Evolutionary conservation across 768 basidiomycete species (phyloP), one percentile per base, ranked within the genome.

Genomic region (Psilocybe subaeruginosa): DNA sequence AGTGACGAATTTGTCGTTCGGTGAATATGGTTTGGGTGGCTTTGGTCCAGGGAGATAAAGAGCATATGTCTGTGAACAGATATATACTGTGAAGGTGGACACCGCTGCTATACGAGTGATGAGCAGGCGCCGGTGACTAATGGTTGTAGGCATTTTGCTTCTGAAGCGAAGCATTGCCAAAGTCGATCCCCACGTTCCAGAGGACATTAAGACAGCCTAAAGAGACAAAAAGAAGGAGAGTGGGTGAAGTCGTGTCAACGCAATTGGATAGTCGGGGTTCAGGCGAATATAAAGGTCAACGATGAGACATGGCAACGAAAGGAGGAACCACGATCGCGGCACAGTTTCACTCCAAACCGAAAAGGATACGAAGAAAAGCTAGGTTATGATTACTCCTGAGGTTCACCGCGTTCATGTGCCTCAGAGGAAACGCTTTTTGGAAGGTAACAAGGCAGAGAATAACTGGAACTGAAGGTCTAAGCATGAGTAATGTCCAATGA

Each of bases 11-110:
- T 49, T 43, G 23, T 60, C 56, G 52, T 66, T 64, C 11, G 65
- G 62, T 29, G 66, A 64, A 56, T 60, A 66, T 8, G 56, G 31
- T 51, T 46, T 46, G 8, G 51, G 50, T 39, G 39, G 29, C 11
- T 56, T 17, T 17, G 41, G 37, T 35, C 19, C 50, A 3, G 58
- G 48, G 3, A 61, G 59, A 31, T 56, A 64, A 17, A 67, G 56
- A 51, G 58, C 41, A 50, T 66, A 61, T 8, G 57, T 51, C 50
- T 66, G 69, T n/a, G 66, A 66, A 30, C 52, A 62, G 8, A 66
- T 52, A 47, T 69, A 66, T 29, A 65, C 56, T 30, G 56, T 39
- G 46, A 69, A 70, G 39, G 55, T 60, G 6, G 55, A 37, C 55
- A 67, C 56, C 17, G 68, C 59, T 29, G 37, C 51, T 35, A 62